Evolutionary conservation across 805 yeast species (phyloP), one percentile per base, ranked within the genome.

Genomic region (Ogataea naganishii): DNA sequence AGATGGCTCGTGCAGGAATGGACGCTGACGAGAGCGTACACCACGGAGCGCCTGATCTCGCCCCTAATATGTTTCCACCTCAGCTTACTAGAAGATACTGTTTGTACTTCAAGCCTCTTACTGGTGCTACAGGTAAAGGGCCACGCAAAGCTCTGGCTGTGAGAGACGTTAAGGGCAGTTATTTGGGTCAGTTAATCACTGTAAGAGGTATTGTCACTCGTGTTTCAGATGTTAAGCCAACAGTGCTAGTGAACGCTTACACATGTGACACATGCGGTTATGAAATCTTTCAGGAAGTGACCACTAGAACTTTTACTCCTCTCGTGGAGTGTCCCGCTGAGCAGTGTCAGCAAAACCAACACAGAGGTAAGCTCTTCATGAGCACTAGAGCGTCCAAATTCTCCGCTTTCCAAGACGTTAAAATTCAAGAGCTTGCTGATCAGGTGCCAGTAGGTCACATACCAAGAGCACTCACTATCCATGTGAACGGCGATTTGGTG

Each of bases 391-490:
- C 98, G 3, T 86, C 96, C 19, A 92, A 92, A 58, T 92, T 94
- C 49, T 69, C 80, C 32, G 83, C 95, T 6, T 92, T 88, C 67
- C 99, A 92, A 61, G 98, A 92, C 47, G 92, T 88, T 33, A 80
- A 84, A 47, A 69, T 92, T 38, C 99, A 92, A 62, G 99, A 92
- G 58, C 63, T 89, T 51, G 83, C 97, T 4, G 79, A 80, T 41
- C 98, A 92, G 60, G 98, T 92, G 12, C 99, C 99, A 1, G 89
- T 88, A 18, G 98, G 98, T 31, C 96, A 89, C 55, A 92, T 92
- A 39, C 99, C 99, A 28, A 72, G 99, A 47, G 62, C 85, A 18
- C 64, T 92, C 39, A 72, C 80, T 11, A 69, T 89, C 33, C 95
- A 89, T 51, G 76, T 89, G n/a, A 83, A 81, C 46, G 99, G 99